A percentile compares a stretch with the other conserved stretches of the same genome.
Evolutionary conservation across 2,329 filamentous ascomycete species (phyloP).

Genomic region (Penicillium sp.): DNA sequence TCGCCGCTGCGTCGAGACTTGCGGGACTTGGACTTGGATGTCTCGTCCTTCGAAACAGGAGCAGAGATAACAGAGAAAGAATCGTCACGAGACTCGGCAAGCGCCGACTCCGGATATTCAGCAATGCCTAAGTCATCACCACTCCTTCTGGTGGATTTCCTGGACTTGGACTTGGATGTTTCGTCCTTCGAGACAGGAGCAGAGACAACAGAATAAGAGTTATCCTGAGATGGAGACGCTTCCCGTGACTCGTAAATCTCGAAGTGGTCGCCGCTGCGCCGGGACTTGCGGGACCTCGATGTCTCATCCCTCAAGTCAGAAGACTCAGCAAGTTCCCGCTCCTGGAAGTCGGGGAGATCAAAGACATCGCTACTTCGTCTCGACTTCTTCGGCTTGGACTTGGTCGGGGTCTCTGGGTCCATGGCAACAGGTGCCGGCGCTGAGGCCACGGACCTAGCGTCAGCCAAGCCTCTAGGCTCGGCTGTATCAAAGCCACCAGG

Average conservation of each 20-base stretch:
- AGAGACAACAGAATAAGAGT: not conserved
- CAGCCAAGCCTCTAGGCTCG: conserved; percentile 7
- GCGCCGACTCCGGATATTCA: not conserved
- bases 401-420: not conserved
- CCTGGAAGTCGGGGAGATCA: not conserved
- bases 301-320: not conserved
- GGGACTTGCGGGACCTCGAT: not conserved
- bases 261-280: conserved; percentile 1
- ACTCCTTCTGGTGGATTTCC: not conserved
- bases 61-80: conserved; percentile 1
- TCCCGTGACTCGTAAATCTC: not conserved
- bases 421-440: not conserved
- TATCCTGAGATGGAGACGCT: not conserved
- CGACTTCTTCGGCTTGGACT: not conserved
- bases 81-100: not conserved
- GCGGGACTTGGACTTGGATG: conserved; percentile 1
- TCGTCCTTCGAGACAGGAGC: conserved; percentile 1
- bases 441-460: conserved; percentile 15
- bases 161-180: not conserved
- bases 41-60: conserved; percentile 3
- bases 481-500: conserved; percentile 31
- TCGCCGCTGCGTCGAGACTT: conserved; percentile 3
- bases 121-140: not conserved
- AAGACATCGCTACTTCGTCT: not conserved
- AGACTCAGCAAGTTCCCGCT: not conserved